Conservation (phyloP, 2,329 filamentous ascomycete species). For the Cladobotryum mycophilum region DNA sequence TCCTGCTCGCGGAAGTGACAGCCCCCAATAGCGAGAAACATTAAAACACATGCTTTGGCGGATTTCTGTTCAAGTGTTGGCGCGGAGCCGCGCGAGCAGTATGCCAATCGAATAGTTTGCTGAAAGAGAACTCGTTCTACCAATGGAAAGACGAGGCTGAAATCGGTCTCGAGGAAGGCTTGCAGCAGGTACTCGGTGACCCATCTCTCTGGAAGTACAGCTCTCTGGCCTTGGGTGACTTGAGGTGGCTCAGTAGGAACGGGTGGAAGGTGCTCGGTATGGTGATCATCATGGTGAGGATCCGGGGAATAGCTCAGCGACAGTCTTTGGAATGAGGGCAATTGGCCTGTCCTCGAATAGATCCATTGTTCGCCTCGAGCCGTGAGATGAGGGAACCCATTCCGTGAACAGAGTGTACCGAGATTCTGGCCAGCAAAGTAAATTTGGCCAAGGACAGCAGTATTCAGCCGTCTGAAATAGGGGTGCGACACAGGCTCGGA, state of each 20-base stretch:
- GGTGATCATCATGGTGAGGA: no score
- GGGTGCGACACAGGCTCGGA: background rate
- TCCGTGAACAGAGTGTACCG: slow-evolving; percentile 40
- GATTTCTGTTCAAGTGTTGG: slow-evolving; percentile 23
- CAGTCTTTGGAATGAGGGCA: slow-evolving; percentile 16
- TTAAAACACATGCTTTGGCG: slow-evolving; percentile 41
- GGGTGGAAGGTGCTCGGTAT: background rate
- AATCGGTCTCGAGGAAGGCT: slow-evolving; percentile 23
- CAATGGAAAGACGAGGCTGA: slow-evolving; percentile 42
- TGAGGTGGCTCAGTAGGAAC: background rate
- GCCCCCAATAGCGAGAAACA: slow-evolving; percentile 37
- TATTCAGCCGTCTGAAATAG: background rate
- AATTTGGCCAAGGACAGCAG: slow-evolving; percentile 26
- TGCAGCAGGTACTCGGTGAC: slow-evolving; percentile 23
- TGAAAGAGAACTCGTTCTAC: slow-evolving; percentile 41
- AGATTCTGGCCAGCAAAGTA: slow-evolving; percentile 43
- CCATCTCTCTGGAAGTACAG: slow-evolving; percentile 29
- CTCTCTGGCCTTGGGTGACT: background rate
- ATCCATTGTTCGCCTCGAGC: slow-evolving; percentile 43
- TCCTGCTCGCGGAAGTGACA: slow-evolving; percentile 16
- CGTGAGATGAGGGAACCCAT: slow-evolving; percentile 45
- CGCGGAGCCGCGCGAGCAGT: slow-evolving; percentile 21
- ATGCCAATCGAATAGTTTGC: slow-evolving; percentile 39
- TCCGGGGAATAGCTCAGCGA: no score
- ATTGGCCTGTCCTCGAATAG: slow-evolving; percentile 34